Conservation (phyloP, 768 basidiomycete genomes). For the Russula foetens region DNA sequence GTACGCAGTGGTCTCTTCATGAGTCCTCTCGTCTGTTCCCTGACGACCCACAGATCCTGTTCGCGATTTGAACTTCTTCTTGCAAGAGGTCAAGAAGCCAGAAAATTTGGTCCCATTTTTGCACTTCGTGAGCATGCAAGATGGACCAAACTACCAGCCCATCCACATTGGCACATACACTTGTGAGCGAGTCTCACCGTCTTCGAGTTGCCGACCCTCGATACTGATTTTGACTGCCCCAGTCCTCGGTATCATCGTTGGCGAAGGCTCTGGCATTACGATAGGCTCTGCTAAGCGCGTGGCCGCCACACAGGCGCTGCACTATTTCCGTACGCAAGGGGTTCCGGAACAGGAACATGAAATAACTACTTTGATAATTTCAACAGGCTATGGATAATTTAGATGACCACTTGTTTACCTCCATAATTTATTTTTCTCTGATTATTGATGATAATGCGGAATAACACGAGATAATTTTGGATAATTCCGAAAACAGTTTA, state of each 20-base stretch:
- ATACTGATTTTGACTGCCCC: neutral
- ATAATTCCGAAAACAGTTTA: no score
- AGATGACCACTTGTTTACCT: no score
- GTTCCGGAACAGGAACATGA: neutral
- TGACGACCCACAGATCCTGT: neutral
- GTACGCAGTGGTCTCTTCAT: neutral
- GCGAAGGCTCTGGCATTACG: neutral
- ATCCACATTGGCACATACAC: neutral
- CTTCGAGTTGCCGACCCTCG: no score
- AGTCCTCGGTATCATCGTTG: neutral
- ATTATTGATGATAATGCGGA: no score
- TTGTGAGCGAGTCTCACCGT: neutral
- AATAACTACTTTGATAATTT: no score
- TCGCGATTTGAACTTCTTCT: slow-evolving; percentile 2
- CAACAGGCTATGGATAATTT: no score
- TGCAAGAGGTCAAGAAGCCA: neutral
- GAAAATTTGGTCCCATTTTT: neutral
- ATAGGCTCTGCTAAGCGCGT: neutral
- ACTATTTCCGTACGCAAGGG: neutral
- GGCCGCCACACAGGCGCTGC: slow-evolving; percentile 1
- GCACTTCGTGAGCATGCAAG: neutral
- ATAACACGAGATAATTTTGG: no score
- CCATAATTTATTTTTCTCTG: no score
- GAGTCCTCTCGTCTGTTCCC: neutral
- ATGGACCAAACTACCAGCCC: neutral